Evolutionary conservation across 176 grass and related monocot species (phyloP), one percentile per base, ranked within the genome.

Genomic region (Thinopyrum elongatum): DNA sequence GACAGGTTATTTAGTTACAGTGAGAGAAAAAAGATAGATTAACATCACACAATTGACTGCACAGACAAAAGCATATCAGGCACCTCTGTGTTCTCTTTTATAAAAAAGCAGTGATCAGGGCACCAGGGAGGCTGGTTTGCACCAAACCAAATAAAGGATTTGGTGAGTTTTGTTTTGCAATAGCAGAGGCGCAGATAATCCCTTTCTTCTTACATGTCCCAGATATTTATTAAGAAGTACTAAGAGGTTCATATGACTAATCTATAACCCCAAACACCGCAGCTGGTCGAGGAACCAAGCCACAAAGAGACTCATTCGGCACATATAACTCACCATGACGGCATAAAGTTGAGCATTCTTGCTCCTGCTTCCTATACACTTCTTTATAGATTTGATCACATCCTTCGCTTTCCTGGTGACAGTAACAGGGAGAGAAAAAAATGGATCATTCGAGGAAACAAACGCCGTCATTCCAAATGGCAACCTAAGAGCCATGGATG

Each of bases 361-460:
- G 85, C 74, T 96, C 80, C 91, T 99, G 90, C 89, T 84, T 82
- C 92, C 86, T 80, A 96, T 12, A 62, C 63, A 86, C 73, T 99
- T 99, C 73, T 99, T 99, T 80, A 99, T 86, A 7, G 97, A 83
- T 74, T 94, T 99, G 89, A 99, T 93, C 22, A 94, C 92, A 80
- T 94, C 90, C 82, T 99, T 96, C 8, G 90, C 92, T 96, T 99
- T 88, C 79, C 97, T 99, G 90, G 81, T 61, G 81, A 91, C 65
- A 86, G 62, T 65, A 83, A 77, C 68, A 82, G 65, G 41, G 53
- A 63, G 21, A 33, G 22, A 36, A n/a, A 76, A 72, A 87, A 73
- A 68, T 10, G 47, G 46, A 58, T 22, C 29, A 47, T 76, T 68
- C 55, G 64, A 73, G 64, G 36, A 70, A 86, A 65, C 51, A 85